phyloP scores from a whole-genome alignment of 768 basidiomycete genomes.

The Suillus weaverae region DNA sequence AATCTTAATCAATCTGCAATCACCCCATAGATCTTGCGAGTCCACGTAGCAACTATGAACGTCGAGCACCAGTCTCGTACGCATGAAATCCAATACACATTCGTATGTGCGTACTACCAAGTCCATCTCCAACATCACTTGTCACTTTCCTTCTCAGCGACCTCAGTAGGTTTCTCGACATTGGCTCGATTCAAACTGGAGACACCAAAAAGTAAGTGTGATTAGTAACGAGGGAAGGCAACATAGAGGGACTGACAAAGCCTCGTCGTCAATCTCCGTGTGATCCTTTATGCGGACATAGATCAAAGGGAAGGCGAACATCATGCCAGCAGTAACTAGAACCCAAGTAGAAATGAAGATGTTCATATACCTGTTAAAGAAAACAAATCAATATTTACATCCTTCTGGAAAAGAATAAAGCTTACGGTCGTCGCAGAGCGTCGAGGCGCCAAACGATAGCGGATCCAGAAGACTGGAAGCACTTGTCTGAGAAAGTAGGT shows the following conservation, averaged over 20 bases:
- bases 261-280: slow-evolving; percentile 52
- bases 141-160: background rate
- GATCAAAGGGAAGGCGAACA: slow-evolving; percentile 70
- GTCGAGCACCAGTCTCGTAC: background rate
- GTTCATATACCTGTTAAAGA: slow-evolving; percentile 49
- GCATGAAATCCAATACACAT: background rate
- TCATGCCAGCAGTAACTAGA: slow-evolving; percentile 57
- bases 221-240: background rate
- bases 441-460: slow-evolving; percentile 67
- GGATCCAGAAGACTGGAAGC: slow-evolving; percentile 68
- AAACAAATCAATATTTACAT: background rate
- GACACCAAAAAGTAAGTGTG: background rate
- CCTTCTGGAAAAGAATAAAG: slow-evolving; percentile 7
- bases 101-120: background rate
- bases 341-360: slow-evolving; percentile 69
- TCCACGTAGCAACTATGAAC: background rate
- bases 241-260: slow-evolving; percentile 39
- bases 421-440: slow-evolving; percentile 53
- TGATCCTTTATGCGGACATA: slow-evolving; percentile 60
- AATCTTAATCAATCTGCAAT: background rate
- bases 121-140: background rate
- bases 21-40: background rate
- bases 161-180: background rate
- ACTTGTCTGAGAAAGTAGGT: slow-evolving; percentile 48
- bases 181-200: background rate